Base-by-base conservation (phyloP, 1,284 basidiomycete species). In the Nidula niveotomentosa region DNA sequence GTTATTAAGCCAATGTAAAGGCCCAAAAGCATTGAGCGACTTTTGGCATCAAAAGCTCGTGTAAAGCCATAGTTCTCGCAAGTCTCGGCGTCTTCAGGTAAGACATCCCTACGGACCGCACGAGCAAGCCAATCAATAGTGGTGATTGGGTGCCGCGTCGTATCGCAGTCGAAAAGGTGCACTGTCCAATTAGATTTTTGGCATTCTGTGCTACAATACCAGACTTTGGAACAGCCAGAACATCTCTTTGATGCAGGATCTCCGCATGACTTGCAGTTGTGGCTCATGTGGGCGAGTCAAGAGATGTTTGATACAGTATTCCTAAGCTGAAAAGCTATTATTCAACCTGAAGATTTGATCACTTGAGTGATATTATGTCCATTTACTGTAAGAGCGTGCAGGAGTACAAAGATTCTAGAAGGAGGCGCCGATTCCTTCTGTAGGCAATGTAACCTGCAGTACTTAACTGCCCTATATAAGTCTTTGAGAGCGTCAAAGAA, bases 211-310 rank as follows among this genome's bases (percentile, higher is more conserved):
- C 34, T 10, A 41, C 49, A 51, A 33, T 51, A 51, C 34, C 37
- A 44, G 18, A 51, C 49, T 39, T 51, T 51, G 10, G 34, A 23
- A 36, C 49, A 51, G 7, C 49, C 49, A 7, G 49, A 51, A 15
- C 49, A 51, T n/a, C 34, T n/a, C 49, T 51, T 51, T 15, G 37
- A 13, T 41, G 39, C 39, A 13, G 39, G 39, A 13, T 12, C 39
- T 12, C 12, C 13, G 7, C 39, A 41, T 4, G 6, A 17, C 17
- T 17, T 6, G 5, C 39, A 41, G 12, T 4, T 41, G 8, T 41
- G 39, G 30, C 30, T 30, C 30, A 30, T 30, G 3, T 30, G 30
- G 30, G 30, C 30, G 30, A 30, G 30, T 30, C 30, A 30, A 30
- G 30, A 30, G 30, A 30, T 30, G 30, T 5, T 30, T 30, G 30